Evolutionary conservation across 2,329 filamentous ascomycete genomes (phyloP).

Genomic region (Dothidotthia symphoricarpi): DNA sequence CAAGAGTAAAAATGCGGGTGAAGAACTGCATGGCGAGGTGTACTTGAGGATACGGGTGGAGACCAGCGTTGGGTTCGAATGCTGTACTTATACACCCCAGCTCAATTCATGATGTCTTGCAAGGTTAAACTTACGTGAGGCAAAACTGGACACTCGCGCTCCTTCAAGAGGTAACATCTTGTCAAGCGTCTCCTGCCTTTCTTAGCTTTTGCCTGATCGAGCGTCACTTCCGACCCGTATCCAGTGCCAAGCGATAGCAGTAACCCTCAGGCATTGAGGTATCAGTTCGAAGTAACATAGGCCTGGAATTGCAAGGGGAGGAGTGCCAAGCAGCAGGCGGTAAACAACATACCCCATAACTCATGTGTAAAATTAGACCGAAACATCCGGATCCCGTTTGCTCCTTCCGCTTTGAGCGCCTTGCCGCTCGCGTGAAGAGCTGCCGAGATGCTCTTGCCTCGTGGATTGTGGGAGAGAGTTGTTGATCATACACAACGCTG

Average conservation of each 20-base stretch:
- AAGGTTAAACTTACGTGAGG: not conserved
- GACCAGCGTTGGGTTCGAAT: not conserved
- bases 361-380: not conserved
- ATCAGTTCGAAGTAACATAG: not conserved
- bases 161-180: constrained; percentile 5
- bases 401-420: constrained; percentile 8
- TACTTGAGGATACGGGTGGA: not conserved
- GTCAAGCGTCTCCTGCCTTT: constrained; percentile 19
- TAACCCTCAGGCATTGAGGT: not conserved
- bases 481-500: too few relatives aligned
- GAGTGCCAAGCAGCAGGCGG: not conserved
- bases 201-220: constrained; percentile 18
- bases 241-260: constrained; percentile 4
- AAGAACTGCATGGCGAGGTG: constrained; percentile 28
- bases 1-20: constrained; percentile 24
- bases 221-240: constrained; percentile 3
- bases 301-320: not conserved
- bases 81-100: constrained; percentile 10
- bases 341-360: not conserved
- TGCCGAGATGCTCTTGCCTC: not conserved
- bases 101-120: not conserved
- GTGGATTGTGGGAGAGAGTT: too few relatives aligned
- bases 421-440: constrained; percentile 1
- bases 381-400: constrained; percentile 3
- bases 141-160: not conserved